These are phyloP conservation scores for Sclerospora graminicola DNA, from an alignment of 352 stramenopile genomes.

Conservation along the genomic window DNA sequence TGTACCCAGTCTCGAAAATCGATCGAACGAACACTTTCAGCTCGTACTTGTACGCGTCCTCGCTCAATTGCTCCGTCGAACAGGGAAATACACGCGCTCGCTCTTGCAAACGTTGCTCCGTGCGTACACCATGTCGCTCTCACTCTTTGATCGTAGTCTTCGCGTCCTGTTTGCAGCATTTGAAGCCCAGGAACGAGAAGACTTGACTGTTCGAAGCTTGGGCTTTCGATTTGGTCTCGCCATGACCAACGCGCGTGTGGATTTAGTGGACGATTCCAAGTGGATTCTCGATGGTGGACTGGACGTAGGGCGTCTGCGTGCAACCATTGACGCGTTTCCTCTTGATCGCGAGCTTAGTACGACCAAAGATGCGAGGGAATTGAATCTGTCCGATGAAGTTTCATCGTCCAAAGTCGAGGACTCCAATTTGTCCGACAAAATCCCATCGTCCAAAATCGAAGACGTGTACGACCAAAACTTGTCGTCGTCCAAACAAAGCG, in stretches of 20 bases:
- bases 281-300: slow-evolving; percentile 61
- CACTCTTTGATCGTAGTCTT: slow-evolving; percentile 40
- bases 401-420: no score
- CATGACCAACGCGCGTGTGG: no score
- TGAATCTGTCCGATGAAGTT: slow-evolving; percentile 21
- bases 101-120: slow-evolving; percentile 54
- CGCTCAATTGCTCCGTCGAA: slow-evolving; percentile 28
- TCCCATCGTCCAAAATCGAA: no score
- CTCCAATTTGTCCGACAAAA: no score
- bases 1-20: slow-evolving; percentile 12
- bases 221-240: slow-evolving; percentile 72
- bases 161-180: slow-evolving; percentile 46
- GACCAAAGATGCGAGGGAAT: slow-evolving; percentile 14
- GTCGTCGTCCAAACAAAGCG: no score
- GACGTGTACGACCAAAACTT: no score
- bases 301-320: slow-evolving; percentile 47
- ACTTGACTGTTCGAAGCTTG: slow-evolving; percentile 29
- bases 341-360: slow-evolving; percentile 35
- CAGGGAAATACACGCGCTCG: slow-evolving; percentile 29
- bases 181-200: slow-evolving; percentile 29
- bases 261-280: slow-evolving; percentile 54
- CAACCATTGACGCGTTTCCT: slow-evolving; percentile 66
- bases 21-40: slow-evolving; percentile 6
- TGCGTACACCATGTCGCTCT: slow-evolving; percentile 63
- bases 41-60: slow-evolving; percentile 34